Percentiles rank a stretch among this genome's conserved stretches.
These are phyloP conservation scores for Rhizopus arrhizus DNA, from an alignment of 371 early-diverging fungal species.

Conservation along the genomic window DNA sequence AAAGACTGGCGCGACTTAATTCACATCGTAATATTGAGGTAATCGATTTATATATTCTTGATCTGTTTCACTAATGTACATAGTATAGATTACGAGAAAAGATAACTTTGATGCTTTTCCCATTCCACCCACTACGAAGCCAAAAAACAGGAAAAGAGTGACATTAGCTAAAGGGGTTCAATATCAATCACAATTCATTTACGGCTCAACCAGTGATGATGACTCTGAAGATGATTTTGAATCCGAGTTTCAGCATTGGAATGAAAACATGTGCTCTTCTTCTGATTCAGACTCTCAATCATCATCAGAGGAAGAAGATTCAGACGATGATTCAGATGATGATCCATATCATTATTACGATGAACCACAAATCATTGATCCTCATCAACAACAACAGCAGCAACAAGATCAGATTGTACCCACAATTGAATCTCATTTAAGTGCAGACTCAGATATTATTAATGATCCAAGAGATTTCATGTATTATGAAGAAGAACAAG, in stretches of 20 bases:
- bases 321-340: conserved; percentile 23
- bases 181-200: conserved; percentile 54
- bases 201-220: conserved; percentile 49
- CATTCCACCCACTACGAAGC: conserved; percentile 44
- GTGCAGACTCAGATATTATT: conserved; percentile 26
- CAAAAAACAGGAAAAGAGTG: conserved; percentile 38
- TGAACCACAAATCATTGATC: conserved; percentile 6
- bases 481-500: not conserved
- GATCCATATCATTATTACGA: conserved; percentile 35
- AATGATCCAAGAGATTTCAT: conserved; percentile 13
- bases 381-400: conserved; percentile 6
- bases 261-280: conserved; percentile 42
- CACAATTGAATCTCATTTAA: conserved; percentile 3
- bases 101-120: conserved; percentile 54
- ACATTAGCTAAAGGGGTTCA: conserved; percentile 50
- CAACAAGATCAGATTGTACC: not conserved
- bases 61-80: not conserved
- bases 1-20: not conserved
- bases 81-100: conserved; percentile 37
- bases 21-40: conserved; percentile 78
- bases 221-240: conserved; percentile 51
- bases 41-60: conserved; percentile 4
- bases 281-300: conserved; percentile 13
- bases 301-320: conserved; percentile 18
- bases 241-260: conserved; percentile 51